Evolutionary conservation across 495 filamentous ascomycete species (phyloP).

Genomic region (Hypoxylon intermedium): DNA sequence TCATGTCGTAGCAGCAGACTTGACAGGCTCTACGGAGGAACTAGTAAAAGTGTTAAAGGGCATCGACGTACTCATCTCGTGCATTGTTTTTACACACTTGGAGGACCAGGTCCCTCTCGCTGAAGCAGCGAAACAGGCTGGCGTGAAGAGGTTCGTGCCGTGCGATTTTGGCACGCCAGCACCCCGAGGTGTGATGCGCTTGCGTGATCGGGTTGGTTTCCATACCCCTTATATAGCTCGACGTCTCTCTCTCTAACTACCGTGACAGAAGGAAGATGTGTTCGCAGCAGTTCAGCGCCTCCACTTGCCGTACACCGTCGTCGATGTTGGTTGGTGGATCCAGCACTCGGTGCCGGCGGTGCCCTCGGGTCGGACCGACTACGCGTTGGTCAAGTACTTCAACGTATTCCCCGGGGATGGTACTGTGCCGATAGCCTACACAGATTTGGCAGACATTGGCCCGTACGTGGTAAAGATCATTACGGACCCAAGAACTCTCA

Average conservation of each 20-base stretch:
- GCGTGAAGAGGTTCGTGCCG: slow-evolving; percentile 66
- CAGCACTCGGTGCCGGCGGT: slow-evolving; percentile 59
- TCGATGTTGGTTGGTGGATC: slow-evolving; percentile 69
- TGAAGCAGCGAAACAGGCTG: slow-evolving; percentile 62
- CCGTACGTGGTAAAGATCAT: slow-evolving; percentile 64
- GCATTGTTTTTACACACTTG: slow-evolving; percentile 53
- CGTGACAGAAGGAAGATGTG: slow-evolving; percentile 60
- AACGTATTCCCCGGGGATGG: slow-evolving; percentile 61
- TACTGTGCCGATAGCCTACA: slow-evolving; percentile 55
- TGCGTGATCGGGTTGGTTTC: slow-evolving; percentile 54
- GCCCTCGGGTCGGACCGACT: slow-evolving; percentile 61
- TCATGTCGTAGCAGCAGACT: slow-evolving; percentile 55
- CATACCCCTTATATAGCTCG: slow-evolving; percentile 4
- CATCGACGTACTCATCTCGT: slow-evolving; percentile 60
- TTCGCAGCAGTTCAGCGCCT: slow-evolving; percentile 62
- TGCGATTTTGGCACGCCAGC: slow-evolving; percentile 61
- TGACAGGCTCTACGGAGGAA: slow-evolving; percentile 54
- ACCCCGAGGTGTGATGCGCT: slow-evolving; percentile 56
- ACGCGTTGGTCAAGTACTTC: slow-evolving; percentile 54
- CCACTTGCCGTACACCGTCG: slow-evolving; percentile 64
- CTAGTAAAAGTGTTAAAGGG: slow-evolving; percentile 52
- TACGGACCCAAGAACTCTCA: slow-evolving; percentile 61
- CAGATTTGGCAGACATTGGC: slow-evolving; percentile 63
- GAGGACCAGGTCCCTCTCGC: slow-evolving; percentile 59
- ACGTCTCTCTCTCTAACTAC: slow-evolving; percentile 12